A percentile compares a stretch with the other conserved stretches of the same genome.
Evolutionary conservation across 176 grass and related monocot genomes (phyloP).

Genomic region (Aegilops longissima): DNA sequence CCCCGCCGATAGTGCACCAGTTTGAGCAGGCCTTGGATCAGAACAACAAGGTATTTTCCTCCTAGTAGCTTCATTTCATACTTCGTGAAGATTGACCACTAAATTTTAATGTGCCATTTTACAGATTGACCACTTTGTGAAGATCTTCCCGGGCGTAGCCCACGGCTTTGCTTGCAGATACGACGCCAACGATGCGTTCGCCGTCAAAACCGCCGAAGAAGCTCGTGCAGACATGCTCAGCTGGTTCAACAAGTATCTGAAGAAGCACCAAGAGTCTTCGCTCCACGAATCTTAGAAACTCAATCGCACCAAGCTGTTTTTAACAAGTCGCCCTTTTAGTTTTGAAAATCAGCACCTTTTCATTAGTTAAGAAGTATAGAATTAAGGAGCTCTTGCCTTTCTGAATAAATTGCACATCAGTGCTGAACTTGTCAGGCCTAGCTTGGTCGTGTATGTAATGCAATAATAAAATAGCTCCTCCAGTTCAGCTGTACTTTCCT

Average conservation of each 20-base stretch:
- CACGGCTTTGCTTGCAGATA: constrained; percentile 58
- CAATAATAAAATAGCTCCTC: no score
- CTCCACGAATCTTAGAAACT: background rate
- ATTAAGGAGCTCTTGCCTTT: background rate
- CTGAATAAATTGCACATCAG: background rate
- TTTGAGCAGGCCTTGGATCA: constrained; percentile 41
- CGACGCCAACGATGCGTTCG: constrained; percentile 21
- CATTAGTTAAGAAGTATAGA: background rate
- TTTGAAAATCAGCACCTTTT: no score
- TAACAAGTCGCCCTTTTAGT: background rate
- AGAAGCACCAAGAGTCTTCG: background rate
- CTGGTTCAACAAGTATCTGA: constrained; percentile 55
- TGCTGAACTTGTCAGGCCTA: background rate
- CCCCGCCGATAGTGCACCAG: constrained; percentile 44
- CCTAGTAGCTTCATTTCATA: background rate
- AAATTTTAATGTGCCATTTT: background rate
- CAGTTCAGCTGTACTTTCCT: background rate
- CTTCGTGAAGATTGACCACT: background rate
- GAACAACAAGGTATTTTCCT: constrained; percentile 31
- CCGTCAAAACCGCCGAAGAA: constrained; percentile 53
- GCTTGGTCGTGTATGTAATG: background rate
- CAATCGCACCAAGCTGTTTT: background rate
- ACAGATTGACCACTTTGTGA: constrained; percentile 55
- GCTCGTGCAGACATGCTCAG: constrained; percentile 38
- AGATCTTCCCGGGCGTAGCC: constrained; percentile 46